Evolutionary conservation across 106 monocot genomes (phyloP).

Genomic region (Platanthera zijinensis): DNA sequence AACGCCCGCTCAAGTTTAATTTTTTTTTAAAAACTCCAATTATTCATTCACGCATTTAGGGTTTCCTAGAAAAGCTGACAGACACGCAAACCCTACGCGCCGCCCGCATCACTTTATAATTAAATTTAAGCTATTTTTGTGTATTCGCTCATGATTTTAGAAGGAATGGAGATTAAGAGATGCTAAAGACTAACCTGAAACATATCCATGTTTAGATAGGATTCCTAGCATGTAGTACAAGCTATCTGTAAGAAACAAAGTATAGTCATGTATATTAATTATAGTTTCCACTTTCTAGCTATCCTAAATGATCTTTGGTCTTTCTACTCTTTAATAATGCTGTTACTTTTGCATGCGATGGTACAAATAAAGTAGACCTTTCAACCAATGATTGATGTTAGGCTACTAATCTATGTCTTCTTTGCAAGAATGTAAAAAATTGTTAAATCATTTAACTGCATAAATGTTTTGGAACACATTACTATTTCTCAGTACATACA

Average conservation of each 20-base stretch:
- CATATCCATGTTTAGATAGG: no score
- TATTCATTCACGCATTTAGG: no score
- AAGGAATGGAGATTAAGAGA: no score
- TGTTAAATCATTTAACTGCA: neutral
- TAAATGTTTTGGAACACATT: neutral
- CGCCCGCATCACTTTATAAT: no score
- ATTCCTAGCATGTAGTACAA: neutral
- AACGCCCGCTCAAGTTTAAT: no score
- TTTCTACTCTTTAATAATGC: neutral
- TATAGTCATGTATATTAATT: neutral
- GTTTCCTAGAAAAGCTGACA: no score
- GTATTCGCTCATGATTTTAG: no score
- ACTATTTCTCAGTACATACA: neutral
- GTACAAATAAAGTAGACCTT: neutral
- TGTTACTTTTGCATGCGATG: neutral
- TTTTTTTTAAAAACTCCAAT: no score
- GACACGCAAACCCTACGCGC: no score
- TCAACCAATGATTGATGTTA: conserved; percentile 2
- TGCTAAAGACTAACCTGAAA: no score
- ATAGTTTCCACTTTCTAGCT: neutral
- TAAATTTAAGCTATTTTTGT: no score
- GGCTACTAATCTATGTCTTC: neutral
- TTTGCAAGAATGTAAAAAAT: neutral
- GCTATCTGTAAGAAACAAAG: neutral
- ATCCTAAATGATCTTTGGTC: neutral